Evolutionary conservation across 2,329 filamentous ascomycete species (phyloP).

Genomic region (Aspergillus sp.): DNA sequence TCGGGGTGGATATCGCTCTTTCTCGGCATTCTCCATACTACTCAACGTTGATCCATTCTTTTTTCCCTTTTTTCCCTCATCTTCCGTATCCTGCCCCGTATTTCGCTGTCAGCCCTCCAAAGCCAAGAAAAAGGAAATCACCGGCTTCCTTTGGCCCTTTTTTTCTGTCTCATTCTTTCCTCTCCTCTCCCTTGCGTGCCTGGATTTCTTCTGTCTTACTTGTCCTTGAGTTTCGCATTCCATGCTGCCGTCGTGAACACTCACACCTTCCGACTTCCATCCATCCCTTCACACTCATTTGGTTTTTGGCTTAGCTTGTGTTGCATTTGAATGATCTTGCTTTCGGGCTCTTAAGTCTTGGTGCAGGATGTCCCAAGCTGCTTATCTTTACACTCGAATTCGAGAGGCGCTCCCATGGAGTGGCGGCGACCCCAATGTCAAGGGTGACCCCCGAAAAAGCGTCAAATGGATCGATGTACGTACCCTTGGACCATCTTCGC

Average conservation of each 20-base stretch:
- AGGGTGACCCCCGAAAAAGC: slow-evolving; percentile 36
- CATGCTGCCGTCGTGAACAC: neutral
- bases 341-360: neutral
- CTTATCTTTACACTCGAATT: slow-evolving; percentile 20
- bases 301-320: neutral
- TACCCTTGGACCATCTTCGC: slow-evolving; percentile 15
- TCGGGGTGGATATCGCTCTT: slow-evolving; percentile 2
- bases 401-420: slow-evolving; percentile 25
- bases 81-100: neutral
- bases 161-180: neutral
- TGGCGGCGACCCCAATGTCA: slow-evolving; percentile 23
- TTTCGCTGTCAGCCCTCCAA: neutral
- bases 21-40: slow-evolving; percentile 2
- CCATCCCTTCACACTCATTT: slow-evolving; percentile 7
- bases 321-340: slow-evolving; percentile 8
- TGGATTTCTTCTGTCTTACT: neutral
- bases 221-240: neutral
- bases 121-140: neutral
- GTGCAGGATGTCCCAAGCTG: slow-evolving; percentile 17
- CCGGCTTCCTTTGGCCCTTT: neutral
- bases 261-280: neutral
- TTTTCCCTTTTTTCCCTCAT: neutral
- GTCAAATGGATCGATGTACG: slow-evolving; percentile 63
- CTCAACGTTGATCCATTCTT: slow-evolving; percentile 7
- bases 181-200: neutral